These are phyloP conservation scores for Candida fluviatilis DNA, from an alignment of 805 yeast species.

Conservation along the genomic window DNA sequence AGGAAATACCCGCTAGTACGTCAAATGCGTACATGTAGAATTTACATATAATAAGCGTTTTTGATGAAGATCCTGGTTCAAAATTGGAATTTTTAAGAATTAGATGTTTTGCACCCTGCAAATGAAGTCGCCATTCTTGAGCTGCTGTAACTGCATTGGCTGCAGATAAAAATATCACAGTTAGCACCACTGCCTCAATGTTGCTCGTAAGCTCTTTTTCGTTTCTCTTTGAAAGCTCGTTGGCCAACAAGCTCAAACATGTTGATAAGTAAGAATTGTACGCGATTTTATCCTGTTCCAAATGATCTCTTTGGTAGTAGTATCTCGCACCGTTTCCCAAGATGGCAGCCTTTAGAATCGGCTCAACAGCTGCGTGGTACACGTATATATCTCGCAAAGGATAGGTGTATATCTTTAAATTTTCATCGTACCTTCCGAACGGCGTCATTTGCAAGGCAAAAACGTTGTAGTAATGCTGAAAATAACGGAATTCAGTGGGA, in stretches of 20 bases:
- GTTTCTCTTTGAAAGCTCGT: slow-evolving; percentile 1
- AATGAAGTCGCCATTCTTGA: slow-evolving; percentile 60
- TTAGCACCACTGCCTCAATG: slow-evolving; percentile 60
- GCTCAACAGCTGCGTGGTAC: slow-evolving; percentile 53
- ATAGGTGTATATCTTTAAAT: slow-evolving; percentile 21
- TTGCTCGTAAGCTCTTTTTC: slow-evolving; percentile 20
- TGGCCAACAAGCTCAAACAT: slow-evolving; percentile 50
- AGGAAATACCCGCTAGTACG: slow-evolving; percentile 49
- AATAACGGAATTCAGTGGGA: slow-evolving; percentile 23
- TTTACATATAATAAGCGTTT: slow-evolving; percentile 48
- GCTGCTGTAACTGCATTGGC: slow-evolving; percentile 51
- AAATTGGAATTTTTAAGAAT: slow-evolving; percentile 34
- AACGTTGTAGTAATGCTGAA: slow-evolving; percentile 32
- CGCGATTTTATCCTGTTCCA: slow-evolving; percentile 55
- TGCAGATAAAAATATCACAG: slow-evolving; percentile 59
- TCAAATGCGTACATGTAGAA: slow-evolving; percentile 55
- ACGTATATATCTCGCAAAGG: slow-evolving; percentile 63
- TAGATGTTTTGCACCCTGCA: slow-evolving; percentile 58
- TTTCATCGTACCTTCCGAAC: slow-evolving; percentile 27
- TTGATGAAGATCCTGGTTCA: slow-evolving; percentile 18
- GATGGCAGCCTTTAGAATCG: slow-evolving; percentile 61
- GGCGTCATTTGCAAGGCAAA: slow-evolving; percentile 35
- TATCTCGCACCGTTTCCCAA: slow-evolving; percentile 68
- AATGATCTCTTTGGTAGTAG: slow-evolving; percentile 36
- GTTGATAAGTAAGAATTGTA: slow-evolving; percentile 59